These are phyloP conservation scores for Suhomyces wounanorum DNA, from an alignment of 1,139 yeast species.

Conservation along the genomic window DNA sequence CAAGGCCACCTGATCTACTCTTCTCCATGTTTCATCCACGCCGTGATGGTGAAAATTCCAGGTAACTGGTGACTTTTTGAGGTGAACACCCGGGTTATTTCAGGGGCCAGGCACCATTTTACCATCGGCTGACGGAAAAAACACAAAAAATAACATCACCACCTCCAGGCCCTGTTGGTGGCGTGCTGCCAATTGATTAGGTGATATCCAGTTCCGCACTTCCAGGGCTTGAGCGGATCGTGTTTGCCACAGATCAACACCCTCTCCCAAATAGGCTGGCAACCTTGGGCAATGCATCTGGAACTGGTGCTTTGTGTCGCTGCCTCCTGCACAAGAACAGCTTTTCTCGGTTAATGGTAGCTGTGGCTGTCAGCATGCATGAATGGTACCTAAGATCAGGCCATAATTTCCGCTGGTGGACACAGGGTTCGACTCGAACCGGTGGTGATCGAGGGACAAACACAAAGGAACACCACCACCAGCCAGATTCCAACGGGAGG, in stretches of 20 bases:
- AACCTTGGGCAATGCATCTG: background rate
- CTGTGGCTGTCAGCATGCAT: conserved; percentile 1
- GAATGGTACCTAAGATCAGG: background rate
- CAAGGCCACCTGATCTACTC: background rate
- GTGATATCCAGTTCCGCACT: background rate
- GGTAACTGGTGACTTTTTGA: background rate
- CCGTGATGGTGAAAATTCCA: background rate
- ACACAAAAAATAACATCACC: background rate
- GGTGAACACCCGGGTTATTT: background rate
- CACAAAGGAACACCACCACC: background rate
- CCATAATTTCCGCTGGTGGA: background rate
- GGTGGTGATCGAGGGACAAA: background rate
- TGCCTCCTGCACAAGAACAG: background rate
- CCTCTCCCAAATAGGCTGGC: background rate
- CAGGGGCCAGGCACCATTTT: background rate
- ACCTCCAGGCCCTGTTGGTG: background rate
- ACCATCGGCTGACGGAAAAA: background rate
- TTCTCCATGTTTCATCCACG: background rate
- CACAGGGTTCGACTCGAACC: conserved; percentile 2
- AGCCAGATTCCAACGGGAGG: background rate
- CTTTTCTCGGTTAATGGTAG: background rate
- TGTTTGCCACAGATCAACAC: background rate
- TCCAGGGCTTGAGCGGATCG: background rate
- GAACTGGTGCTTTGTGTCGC: conserved; percentile 1
- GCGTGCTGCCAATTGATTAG: background rate